phyloP scores from a whole-genome alignment of 169 alveolate genomes.

The Eimeria zaria region DNA sequence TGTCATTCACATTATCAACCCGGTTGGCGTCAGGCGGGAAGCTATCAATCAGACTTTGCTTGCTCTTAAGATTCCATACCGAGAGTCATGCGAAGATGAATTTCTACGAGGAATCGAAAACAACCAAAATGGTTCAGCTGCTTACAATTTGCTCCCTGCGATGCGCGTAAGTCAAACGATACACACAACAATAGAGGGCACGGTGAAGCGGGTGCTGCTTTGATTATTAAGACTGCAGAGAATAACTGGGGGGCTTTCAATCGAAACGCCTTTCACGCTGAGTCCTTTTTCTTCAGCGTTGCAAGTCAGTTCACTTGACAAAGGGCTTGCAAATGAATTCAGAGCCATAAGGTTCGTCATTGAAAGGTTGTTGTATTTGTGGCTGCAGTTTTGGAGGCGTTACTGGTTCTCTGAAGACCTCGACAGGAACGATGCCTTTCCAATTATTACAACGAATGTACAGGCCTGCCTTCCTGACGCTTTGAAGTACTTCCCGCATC shows the following conservation, averaged over 20 bases:
- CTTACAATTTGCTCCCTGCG: conserved; percentile 16
- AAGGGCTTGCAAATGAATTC: background rate
- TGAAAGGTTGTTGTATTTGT: background rate
- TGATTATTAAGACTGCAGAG: background rate
- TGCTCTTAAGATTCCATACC: background rate
- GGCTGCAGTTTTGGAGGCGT: conserved; percentile 77
- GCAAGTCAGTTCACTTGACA: background rate
- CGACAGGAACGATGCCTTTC: conserved; percentile 63
- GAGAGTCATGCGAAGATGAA: conserved; percentile 60
- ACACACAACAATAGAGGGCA: background rate
- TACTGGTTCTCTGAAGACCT: conserved; percentile 79
- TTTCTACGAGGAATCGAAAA: conserved; percentile 76
- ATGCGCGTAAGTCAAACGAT: conserved; percentile 51
- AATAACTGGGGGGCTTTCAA: background rate
- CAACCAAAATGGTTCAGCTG: conserved; percentile 73
- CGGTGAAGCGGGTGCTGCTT: background rate
- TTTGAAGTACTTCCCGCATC: conserved; percentile 25
- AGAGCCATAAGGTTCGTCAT: background rate
- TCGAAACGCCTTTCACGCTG: background rate
- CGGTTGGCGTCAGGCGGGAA: conserved; percentile 54
- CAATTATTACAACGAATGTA: conserved; percentile 6
- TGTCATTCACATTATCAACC: conserved; percentile 70
- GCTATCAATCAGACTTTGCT: conserved; percentile 7
- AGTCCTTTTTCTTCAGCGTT: background rate
- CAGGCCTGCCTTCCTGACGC: conserved; percentile 56